These are phyloP conservation scores for Mikania micrantha DNA, from an alignment of 129 eudicot genomes.

Conservation along the genomic window DNA sequence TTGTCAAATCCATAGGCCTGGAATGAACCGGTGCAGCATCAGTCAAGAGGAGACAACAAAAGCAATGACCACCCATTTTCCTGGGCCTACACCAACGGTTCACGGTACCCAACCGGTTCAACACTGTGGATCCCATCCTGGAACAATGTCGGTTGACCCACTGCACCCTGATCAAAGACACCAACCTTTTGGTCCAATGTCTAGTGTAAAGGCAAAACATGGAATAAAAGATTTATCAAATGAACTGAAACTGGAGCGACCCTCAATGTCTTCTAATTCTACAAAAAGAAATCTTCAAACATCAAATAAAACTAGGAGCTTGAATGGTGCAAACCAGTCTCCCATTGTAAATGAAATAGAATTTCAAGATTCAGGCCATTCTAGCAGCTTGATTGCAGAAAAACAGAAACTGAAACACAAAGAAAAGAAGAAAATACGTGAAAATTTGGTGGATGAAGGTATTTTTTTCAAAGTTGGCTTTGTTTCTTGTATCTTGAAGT, in stretches of 20 bases:
- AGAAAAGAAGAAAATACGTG: slow-evolving; percentile 42
- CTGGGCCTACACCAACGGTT: slow-evolving; percentile 31
- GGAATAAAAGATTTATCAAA: slow-evolving; percentile 38
- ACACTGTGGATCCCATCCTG: slow-evolving; percentile 29
- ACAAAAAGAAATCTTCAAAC: slow-evolving; percentile 43
- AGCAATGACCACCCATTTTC: slow-evolving; percentile 58
- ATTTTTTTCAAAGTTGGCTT: slow-evolving; percentile 7
- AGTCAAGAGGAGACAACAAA: slow-evolving; percentile 72
- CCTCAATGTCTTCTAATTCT: slow-evolving; percentile 39
- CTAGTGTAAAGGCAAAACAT: slow-evolving; percentile 49
- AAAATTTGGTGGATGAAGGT: slow-evolving; percentile 55
- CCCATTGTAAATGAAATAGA: slow-evolving; percentile 36
- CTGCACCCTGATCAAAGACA: slow-evolving; percentile 31
- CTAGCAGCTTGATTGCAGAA: slow-evolving; percentile 40
- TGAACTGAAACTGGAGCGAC: slow-evolving; percentile 33
- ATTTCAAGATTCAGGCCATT: slow-evolving; percentile 45
- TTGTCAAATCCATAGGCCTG: slow-evolving; percentile 54
- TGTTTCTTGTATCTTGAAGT: slow-evolving; percentile 3
- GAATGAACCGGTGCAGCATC: slow-evolving; percentile 75
- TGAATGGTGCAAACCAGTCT: slow-evolving; percentile 38
- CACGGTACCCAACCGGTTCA: slow-evolving; percentile 30
- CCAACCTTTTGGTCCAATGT: slow-evolving; percentile 35
- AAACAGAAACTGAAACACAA: slow-evolving; percentile 34
- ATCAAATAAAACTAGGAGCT: slow-evolving; percentile 38
- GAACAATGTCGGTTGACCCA: slow-evolving; percentile 32